Conservation (phyloP, 2,329 filamentous ascomycete genomes). For the Pseudogymnoascus sp. region DNA sequence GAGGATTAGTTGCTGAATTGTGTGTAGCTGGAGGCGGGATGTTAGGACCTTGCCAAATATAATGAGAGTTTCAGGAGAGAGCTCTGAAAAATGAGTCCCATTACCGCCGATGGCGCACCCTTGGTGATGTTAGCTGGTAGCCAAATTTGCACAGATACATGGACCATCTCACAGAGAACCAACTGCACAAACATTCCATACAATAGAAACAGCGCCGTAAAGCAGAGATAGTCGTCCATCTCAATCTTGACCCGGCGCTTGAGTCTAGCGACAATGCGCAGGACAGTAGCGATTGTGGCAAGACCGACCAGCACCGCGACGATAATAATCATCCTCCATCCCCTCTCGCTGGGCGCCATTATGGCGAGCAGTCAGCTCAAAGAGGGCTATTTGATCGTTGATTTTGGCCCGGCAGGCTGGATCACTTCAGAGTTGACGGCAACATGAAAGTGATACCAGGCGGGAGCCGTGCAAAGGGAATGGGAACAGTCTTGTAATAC, state of each 20-base stretch:
- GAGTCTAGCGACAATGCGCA: background rate
- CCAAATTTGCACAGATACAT: background rate
- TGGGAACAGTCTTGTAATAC: slow-evolving; percentile 3
- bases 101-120: slow-evolving; percentile 1
- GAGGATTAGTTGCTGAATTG: background rate
- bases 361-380: background rate
- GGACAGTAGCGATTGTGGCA: background rate
- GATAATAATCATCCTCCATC: slow-evolving; percentile 5
- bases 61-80: slow-evolving; percentile 3
- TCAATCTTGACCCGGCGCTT: background rate
- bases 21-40: background rate
- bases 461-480: background rate
- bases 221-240: slow-evolving; percentile 3
- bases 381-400: background rate
- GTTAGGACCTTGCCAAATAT: background rate
- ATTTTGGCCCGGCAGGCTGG: background rate
- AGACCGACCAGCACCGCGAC: background rate
- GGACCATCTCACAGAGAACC: background rate
- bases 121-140: background rate
- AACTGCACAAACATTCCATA: slow-evolving; percentile 3
- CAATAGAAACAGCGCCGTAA: slow-evolving; percentile 1
- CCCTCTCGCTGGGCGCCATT: background rate
- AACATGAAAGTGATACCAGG: background rate
- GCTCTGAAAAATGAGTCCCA: background rate
- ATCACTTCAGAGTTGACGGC: background rate